Evolutionary conservation across 2,329 filamentous ascomycete species (phyloP).

Genomic region (Cladophialophora carrionii): DNA sequence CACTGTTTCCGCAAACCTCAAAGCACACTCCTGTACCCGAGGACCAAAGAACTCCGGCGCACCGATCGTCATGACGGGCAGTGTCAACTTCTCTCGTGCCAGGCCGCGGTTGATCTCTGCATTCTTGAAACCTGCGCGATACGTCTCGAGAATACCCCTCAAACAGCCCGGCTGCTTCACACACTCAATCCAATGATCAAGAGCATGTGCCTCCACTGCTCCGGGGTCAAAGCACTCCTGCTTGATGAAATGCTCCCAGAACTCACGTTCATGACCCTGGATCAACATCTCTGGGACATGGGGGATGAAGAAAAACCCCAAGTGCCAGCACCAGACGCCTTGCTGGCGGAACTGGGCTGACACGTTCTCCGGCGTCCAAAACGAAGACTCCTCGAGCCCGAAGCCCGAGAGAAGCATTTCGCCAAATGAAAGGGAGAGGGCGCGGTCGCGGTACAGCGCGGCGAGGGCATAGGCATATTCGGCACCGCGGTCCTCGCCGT

Average conservation of each 20-base stretch:
- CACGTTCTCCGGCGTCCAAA: conserved; percentile 1
- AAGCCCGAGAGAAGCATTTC: conserved; percentile 59
- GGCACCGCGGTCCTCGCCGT: conserved; percentile 62
- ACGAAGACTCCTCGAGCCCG: conserved; percentile 41
- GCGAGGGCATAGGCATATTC: conserved; percentile 59
- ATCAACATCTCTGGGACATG: conserved; percentile 56
- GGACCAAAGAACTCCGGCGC: background rate
- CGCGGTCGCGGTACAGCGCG: conserved; percentile 51
- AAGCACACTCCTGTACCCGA: background rate
- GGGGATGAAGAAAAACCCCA: conserved; percentile 63
- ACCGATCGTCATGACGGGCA: background rate
- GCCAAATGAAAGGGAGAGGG: conserved; percentile 52
- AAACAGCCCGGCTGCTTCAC: background rate
- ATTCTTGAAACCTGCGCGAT: background rate
- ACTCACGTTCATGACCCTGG: conserved; percentile 44
- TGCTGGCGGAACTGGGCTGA: conserved; percentile 22
- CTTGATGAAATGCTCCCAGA: conserved; percentile 1
- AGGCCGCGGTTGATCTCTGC: background rate
- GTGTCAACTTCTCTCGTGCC: background rate
- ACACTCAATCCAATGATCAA: background rate
- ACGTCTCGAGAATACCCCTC: background rate
- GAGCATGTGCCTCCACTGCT: background rate
- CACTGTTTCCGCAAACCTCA: background rate
- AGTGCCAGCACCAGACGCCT: conserved; percentile 46
- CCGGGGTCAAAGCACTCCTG: background rate